These are phyloP conservation scores for Colletotrichum higginsianum DNA, from an alignment of 2,329 filamentous ascomycete species.

Conservation along the genomic window DNA sequence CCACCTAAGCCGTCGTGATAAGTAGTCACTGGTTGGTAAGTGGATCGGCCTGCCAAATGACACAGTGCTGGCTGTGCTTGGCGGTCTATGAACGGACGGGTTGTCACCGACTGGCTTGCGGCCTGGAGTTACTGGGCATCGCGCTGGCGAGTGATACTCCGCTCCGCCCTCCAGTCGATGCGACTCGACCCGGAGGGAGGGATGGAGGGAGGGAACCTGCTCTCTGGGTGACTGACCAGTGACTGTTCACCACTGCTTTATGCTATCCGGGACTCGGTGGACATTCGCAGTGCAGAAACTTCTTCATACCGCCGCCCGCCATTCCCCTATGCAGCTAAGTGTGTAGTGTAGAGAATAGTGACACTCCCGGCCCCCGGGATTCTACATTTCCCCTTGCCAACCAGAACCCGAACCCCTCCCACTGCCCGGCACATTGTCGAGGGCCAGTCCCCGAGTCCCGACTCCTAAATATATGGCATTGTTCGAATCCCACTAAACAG, in stretches of 20 bases:
- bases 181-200: neutral
- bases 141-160: constrained; percentile 7
- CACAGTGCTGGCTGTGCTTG: constrained; percentile 25
- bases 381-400: neutral
- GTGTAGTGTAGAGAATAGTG: too few species aligned
- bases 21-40: neutral
- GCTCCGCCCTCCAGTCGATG: constrained; percentile 23
- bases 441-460: neutral
- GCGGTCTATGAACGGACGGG: neutral
- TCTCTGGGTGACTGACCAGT: neutral
- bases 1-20: too few species aligned
- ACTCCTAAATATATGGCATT: constrained; percentile 9
- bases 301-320: neutral
- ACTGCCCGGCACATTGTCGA: neutral
- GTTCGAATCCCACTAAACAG: constrained; percentile 17
- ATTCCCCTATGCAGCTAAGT: neutral
- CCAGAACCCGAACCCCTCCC: neutral
- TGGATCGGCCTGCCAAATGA: constrained; percentile 29
- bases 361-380: neutral
- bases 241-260: neutral
- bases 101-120: neutral
- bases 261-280: constrained; percentile 1
- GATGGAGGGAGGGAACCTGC: neutral
- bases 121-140: neutral
- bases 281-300: neutral